Conservation (phyloP, 2,329 filamentous ascomycete species). For the Pyrenophora graminea region DNA sequence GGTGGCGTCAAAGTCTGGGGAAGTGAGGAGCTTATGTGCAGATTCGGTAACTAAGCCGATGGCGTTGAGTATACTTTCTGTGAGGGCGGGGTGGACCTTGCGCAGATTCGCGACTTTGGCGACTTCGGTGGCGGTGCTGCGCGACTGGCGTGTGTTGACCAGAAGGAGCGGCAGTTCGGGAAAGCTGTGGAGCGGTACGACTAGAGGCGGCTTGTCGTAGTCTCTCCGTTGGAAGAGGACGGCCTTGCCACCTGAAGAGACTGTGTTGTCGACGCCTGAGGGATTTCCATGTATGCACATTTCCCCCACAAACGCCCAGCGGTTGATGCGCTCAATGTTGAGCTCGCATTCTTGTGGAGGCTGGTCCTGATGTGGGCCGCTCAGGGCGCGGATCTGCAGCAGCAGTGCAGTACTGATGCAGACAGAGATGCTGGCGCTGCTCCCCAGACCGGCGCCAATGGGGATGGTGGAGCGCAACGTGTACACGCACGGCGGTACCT, state of each 20-base stretch:
- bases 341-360: constrained; percentile 82
- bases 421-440: constrained; percentile 91
- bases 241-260: constrained; percentile 89
- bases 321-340: constrained; percentile 93
- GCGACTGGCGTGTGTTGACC: constrained; percentile 85
- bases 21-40: constrained; percentile 59
- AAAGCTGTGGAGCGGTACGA: constrained; percentile 80
- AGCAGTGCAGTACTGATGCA: constrained; percentile 84
- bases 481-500: constrained; percentile 81
- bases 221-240: constrained; percentile 85
- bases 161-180: constrained; percentile 89
- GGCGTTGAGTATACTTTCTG: constrained; percentile 78
- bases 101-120: constrained; percentile 79
- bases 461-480: constrained; percentile 92
- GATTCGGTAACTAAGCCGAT: constrained; percentile 75
- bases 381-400: constrained; percentile 83
- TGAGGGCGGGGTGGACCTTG: constrained; percentile 72
- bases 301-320: constrained; percentile 96
- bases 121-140: constrained; percentile 84
- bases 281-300: constrained; percentile 98
- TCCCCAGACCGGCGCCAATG: constrained; percentile 87
- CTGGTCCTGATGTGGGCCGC: constrained; percentile 90
- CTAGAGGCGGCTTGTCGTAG: constrained; percentile 74
- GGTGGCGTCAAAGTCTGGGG: constrained; percentile 69
- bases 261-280: constrained; percentile 95